These are phyloP conservation scores for Spathaspora hagerdaliae DNA, from an alignment of 805 yeast species.

Conservation along the genomic window DNA sequence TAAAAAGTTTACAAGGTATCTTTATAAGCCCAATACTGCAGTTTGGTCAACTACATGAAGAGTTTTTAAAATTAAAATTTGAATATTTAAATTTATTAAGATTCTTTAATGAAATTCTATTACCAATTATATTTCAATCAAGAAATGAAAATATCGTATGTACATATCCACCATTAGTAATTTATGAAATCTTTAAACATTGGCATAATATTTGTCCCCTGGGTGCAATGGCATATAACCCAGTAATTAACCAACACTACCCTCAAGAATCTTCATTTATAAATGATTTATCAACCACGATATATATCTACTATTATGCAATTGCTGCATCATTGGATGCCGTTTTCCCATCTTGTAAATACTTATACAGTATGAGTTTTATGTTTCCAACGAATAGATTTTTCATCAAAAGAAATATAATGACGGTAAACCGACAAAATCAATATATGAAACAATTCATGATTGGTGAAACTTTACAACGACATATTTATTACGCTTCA, in stretches of 20 bases:
- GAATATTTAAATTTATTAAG: constrained; percentile 13
- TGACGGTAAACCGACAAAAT: constrained; percentile 6
- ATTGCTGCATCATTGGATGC: constrained; percentile 20
- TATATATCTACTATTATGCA: constrained; percentile 18
- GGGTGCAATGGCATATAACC: constrained; percentile 9
- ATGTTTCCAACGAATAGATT: constrained; percentile 11
- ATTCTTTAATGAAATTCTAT: constrained; percentile 13
- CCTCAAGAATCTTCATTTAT: constrained; percentile 9
- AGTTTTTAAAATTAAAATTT: constrained; percentile 3
- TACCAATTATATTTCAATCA: constrained; percentile 12
- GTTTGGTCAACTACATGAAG: not conserved
- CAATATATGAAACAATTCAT: constrained; percentile 4
- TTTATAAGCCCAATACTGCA: constrained; percentile 2
- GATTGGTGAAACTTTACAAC: constrained; percentile 15
- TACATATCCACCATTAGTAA: constrained; percentile 14
- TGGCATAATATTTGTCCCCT: constrained; percentile 20
- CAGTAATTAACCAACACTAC: not conserved
- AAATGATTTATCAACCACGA: constrained; percentile 14
- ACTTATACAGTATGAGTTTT: constrained; percentile 18
- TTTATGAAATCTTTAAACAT: constrained; percentile 14
- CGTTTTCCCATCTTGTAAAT: constrained; percentile 18
- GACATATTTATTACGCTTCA: constrained; percentile 22
- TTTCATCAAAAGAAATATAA: constrained; percentile 7
- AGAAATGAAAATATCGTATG: constrained; percentile 14
- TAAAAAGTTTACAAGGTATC: constrained; percentile 8